Evolutionary conservation across 768 basidiomycete species (phyloP).

Genomic region (Dendrothele bispora): DNA sequence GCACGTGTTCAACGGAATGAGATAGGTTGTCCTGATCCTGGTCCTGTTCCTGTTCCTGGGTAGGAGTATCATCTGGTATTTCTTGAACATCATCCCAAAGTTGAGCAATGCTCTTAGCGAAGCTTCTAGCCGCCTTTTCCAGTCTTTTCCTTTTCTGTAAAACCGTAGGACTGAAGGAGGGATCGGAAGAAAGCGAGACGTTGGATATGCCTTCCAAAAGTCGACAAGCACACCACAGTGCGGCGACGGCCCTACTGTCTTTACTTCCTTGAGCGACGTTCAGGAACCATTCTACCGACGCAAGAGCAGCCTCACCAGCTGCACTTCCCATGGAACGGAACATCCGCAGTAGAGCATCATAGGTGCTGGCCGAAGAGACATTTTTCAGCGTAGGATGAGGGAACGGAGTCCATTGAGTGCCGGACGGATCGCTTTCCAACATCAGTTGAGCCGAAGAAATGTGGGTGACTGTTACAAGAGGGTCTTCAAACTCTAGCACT

Average conservation of each 20-base stretch:
- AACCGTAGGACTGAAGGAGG: constrained; percentile 23
- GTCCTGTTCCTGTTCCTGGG: constrained; percentile 27
- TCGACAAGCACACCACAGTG: constrained; percentile 82
- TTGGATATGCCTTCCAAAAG: constrained; percentile 72
- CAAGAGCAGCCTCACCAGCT: constrained; percentile 67
- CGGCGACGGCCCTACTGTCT: constrained; percentile 54
- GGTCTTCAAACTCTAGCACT: constrained; percentile 73
- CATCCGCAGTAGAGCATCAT: constrained; percentile 64
- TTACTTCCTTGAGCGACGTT: constrained; percentile 48
- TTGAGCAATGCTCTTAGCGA: constrained; percentile 65
- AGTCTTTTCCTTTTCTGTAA: constrained; percentile 48
- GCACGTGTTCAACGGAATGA: constrained; percentile 68
- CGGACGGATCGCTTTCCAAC: constrained; percentile 50
- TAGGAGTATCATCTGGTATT: constrained; percentile 16
- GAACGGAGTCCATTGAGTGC: constrained; percentile 42
- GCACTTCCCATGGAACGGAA: constrained; percentile 70
- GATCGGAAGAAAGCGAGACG: constrained; percentile 38
- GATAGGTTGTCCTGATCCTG: no score
- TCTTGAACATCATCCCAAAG: constrained; percentile 61
- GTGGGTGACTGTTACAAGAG: constrained; percentile 45
- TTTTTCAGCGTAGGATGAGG: constrained; percentile 61
- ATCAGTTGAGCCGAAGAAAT: constrained; percentile 52
- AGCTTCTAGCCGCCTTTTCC: constrained; percentile 61
- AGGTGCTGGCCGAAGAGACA: constrained; percentile 49
- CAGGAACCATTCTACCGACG: constrained; percentile 82